Evolutionary conservation across 2,329 filamentous ascomycete species (phyloP).

Genomic region (Fonsecaea pedrosoi): DNA sequence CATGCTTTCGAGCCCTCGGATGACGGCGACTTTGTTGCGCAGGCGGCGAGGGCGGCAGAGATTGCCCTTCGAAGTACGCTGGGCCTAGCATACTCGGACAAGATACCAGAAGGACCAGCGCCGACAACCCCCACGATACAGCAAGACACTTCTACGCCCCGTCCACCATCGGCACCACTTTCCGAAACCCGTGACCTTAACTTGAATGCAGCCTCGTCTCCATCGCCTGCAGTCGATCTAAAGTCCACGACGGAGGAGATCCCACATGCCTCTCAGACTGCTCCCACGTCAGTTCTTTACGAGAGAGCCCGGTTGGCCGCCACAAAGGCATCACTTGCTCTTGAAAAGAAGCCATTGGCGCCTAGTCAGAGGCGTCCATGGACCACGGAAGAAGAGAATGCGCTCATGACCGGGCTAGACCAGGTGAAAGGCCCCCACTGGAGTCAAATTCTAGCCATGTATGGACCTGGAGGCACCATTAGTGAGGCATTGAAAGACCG

Average conservation of each 20-base stretch:
- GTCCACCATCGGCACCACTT: constrained; percentile 5
- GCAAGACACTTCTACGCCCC: constrained; percentile 20
- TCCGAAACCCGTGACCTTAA: constrained; percentile 21
- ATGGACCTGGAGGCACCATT: constrained; percentile 78
- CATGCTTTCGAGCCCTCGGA: constrained; percentile 26
- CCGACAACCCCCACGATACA: constrained; percentile 30
- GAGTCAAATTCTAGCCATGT: constrained; percentile 87
- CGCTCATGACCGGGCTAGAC: constrained; percentile 85
- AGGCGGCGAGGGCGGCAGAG: constrained; percentile 56
- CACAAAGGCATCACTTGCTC: constrained; percentile 61
- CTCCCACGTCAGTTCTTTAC: constrained; percentile 63
- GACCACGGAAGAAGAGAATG: constrained; percentile 88
- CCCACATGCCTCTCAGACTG: constrained; percentile 54
- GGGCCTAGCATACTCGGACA: constrained; percentile 28
- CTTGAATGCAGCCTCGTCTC: constrained; percentile 5
- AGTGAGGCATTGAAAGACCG: constrained; percentile 69
- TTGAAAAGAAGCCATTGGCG: constrained; percentile 59
- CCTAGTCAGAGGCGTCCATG: constrained; percentile 75
- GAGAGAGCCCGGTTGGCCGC: constrained; percentile 63
- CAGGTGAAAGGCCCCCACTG: constrained; percentile 90
- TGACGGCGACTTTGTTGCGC: constrained; percentile 55
- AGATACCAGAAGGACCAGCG: constrained; percentile 38
- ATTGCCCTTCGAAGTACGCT: constrained; percentile 55
- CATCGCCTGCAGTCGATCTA: constrained; percentile 9
- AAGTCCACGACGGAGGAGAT: constrained; percentile 16